Conservation (phyloP, 2,329 filamentous ascomycete species). For the Colletotrichum magnum region DNA sequence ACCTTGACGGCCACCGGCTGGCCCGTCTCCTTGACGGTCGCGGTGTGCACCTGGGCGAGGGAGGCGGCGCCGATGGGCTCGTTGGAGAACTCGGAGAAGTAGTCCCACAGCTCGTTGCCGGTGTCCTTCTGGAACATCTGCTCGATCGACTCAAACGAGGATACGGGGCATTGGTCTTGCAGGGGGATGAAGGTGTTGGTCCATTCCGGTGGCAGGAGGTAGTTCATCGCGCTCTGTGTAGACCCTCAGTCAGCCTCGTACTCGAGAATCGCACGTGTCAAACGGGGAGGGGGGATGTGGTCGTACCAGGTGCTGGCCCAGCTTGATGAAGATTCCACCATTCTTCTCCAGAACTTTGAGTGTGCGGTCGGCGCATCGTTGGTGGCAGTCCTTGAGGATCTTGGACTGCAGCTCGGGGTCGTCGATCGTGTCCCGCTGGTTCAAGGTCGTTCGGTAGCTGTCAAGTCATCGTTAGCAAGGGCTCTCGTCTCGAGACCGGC, state of each 20-base stretch:
- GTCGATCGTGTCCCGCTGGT: slow-evolving; percentile 72
- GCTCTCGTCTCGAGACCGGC: not conserved
- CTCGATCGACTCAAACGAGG: slow-evolving; percentile 87
- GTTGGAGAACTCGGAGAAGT: slow-evolving; percentile 87
- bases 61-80: slow-evolving; percentile 93
- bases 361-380: slow-evolving; percentile 91
- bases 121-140: slow-evolving; percentile 90
- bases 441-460: slow-evolving; percentile 91
- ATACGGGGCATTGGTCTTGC: slow-evolving; percentile 95
- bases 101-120: slow-evolving; percentile 81
- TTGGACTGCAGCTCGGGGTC: slow-evolving; percentile 75
- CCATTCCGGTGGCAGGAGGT: slow-evolving; percentile 92
- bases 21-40: slow-evolving; percentile 84
- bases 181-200: slow-evolving; percentile 95
- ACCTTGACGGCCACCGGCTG: slow-evolving; percentile 96
- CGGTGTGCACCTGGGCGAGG: slow-evolving; percentile 93
- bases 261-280: not conserved
- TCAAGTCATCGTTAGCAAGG: slow-evolving; percentile 46
- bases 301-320: slow-evolving; percentile 88
- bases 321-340: slow-evolving; percentile 97
- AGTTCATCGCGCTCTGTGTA: slow-evolving; percentile 90
- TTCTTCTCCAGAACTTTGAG: slow-evolving; percentile 92
- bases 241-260: slow-evolving; percentile 39
- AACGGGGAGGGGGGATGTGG: not conserved
- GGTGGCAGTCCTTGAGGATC: slow-evolving; percentile 87